Evolutionary conservation across 108 stramenopile species (phyloP), one percentile per base, ranked within the genome.

Genomic region (Nitzschia palea): DNA sequence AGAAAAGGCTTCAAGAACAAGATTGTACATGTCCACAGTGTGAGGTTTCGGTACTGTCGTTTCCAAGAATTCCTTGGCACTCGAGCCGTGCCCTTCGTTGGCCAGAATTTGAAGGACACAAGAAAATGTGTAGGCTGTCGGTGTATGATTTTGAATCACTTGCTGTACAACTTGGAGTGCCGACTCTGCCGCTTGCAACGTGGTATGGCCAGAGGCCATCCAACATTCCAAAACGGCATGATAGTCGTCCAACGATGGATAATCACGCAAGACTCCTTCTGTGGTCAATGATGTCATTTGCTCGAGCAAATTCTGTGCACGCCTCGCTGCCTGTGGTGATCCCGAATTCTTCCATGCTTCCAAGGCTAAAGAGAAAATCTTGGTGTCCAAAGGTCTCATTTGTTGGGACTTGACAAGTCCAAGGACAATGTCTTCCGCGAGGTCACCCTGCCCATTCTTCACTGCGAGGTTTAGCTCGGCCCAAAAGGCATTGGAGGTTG

Each of bases 181-280:
- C 42, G 55, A 42, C 6, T 63, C 47, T 15, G 36, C 50, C 4
- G 42, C 37, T 43, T 61, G 28, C 18, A 45, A 26, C 2, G 32
- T 32, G 12, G 17, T 35, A 27, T 27, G 20, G 2, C 23, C 20
- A 37, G 25, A 53, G 25, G 58, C 53, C 35, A 22, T 23, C 65
- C 65, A 74, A 42, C 65, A 66, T 54, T 74, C 73, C 65, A 74
- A 37, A 5, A 74, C 73, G 42, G 65, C 58, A 59, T 56, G 50
- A 59, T 67, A 74, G 44, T 74, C 73, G 18, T 61, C 42, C n/a
- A 43, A 20, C 0, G 51, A 40, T 1, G 73, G 73, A 26, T 36
- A 36, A 31, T 66, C 58, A 12, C 29, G 57, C 40, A 74, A 47
- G 15, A 66, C 27, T n/a, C 65, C 65, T 51, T 67, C 36, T 40